These are phyloP conservation scores for Kluyveromyces wickerhamii DNA, from an alignment of 805 yeast genomes.

Conservation along the genomic window DNA sequence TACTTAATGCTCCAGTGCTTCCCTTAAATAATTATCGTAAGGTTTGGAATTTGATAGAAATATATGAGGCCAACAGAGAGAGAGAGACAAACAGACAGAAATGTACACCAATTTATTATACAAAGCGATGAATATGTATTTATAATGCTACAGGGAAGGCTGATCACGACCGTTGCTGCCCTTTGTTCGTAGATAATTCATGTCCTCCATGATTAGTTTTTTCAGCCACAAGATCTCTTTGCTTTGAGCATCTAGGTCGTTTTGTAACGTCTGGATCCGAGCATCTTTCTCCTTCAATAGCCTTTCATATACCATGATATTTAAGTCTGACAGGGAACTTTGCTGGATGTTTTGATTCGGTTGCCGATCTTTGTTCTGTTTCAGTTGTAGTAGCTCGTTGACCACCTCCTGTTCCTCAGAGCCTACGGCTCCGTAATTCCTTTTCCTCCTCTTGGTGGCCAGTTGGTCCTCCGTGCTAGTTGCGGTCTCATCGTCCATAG, in stretches of 20 bases:
- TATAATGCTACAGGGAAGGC: no score
- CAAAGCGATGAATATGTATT: no score
- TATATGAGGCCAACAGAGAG: neutral
- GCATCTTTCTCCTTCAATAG: conserved; percentile 26
- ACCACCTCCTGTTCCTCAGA: conserved; percentile 24
- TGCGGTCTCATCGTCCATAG: no score
- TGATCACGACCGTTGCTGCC: no score
- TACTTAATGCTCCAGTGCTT: no score
- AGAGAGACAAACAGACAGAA: neutral
- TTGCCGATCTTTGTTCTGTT: no score
- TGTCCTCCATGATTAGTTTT: conserved; percentile 30
- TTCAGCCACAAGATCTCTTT: conserved; percentile 30
- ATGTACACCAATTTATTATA: no score
- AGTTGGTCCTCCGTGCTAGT: conserved; percentile 1
- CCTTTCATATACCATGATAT: conserved; percentile 15
- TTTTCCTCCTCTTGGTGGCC: conserved; percentile 5
- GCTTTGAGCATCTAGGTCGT: conserved; percentile 27
- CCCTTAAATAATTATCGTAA: no score
- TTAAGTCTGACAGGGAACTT: neutral
- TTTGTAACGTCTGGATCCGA: conserved; percentile 23
- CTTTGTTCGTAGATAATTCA: conserved; percentile 31
- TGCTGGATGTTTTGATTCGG: no score
- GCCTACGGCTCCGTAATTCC: conserved; percentile 14
- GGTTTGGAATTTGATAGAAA: no score
- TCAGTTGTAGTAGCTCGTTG: conserved; percentile 26